Conservation (phyloP, 148 eudicot species). For the Nyssa sinensis region DNA sequence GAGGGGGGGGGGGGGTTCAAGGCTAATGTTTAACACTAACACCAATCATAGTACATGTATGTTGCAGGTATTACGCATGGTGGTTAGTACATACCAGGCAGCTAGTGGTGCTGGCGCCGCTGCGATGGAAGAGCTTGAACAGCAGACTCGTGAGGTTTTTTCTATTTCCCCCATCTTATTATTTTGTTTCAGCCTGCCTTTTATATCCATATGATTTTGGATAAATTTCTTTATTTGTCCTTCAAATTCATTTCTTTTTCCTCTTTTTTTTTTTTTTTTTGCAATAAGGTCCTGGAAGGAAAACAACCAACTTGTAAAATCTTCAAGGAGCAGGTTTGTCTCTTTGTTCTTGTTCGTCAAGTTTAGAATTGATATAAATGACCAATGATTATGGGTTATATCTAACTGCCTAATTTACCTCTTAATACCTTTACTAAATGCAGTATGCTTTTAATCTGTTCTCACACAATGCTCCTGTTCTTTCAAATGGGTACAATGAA, state of each 20-base stretch:
- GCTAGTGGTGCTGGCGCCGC: slow-evolving; percentile 99
- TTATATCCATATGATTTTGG: not conserved
- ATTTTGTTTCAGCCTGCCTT: not conserved
- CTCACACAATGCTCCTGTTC: slow-evolving; percentile 95
- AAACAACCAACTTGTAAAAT: slow-evolving; percentile 88
- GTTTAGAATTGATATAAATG: not conserved
- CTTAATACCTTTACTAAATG: slow-evolving; percentile 20
- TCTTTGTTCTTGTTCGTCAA: not conserved
- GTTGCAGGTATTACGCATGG: slow-evolving; percentile 70
- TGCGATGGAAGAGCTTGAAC: slow-evolving; percentile 93
- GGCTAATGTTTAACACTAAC: not conserved
- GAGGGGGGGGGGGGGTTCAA: too few relatives aligned
- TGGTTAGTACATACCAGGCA: slow-evolving; percentile 95
- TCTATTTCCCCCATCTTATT: not conserved
- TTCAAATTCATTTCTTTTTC: slow-evolving; percentile 7
- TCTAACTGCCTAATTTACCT: not conserved
- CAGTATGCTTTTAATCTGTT: slow-evolving; percentile 99
- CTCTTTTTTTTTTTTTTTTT: too few relatives aligned
- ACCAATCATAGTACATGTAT: not conserved
- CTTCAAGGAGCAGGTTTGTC: slow-evolving; percentile 79
- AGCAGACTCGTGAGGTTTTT: slow-evolving; percentile 88
- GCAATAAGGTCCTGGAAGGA: slow-evolving; percentile 68
- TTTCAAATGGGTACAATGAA: slow-evolving; percentile 92
- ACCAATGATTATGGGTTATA: not conserved
- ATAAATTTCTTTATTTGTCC: not conserved